Evolutionary conservation across 306 rosid genomes (phyloP).

Genomic region (Quercus suber): DNA sequence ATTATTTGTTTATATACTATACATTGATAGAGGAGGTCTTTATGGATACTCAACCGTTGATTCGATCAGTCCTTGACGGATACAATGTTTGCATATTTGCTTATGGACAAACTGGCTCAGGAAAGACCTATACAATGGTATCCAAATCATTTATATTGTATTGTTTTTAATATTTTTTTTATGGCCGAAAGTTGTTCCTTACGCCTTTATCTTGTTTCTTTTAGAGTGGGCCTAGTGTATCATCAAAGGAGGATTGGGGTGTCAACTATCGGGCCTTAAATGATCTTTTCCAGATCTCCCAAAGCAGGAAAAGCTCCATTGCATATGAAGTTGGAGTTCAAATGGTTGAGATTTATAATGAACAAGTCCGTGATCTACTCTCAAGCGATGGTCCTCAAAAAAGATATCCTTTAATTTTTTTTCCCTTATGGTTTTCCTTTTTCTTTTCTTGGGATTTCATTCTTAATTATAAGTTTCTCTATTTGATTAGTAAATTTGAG

Average conservation of each 20-base stretch:
- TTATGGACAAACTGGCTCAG: conserved; percentile 98
- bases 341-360: conserved; percentile 98
- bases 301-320: conserved; percentile 70
- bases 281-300: conserved; percentile 91
- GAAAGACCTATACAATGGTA: conserved; percentile 98
- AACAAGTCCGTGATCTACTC: conserved; percentile 96
- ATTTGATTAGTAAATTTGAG: neutral
- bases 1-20: neutral
- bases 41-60: conserved; percentile 78
- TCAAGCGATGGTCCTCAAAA: conserved; percentile 73
- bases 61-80: conserved; percentile 96
- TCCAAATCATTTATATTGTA: conserved; percentile 13
- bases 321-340: conserved; percentile 91
- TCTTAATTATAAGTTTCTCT: conserved; percentile 4
- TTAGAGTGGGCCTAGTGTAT: conserved; percentile 82
- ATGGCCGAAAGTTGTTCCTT: conserved; percentile 7
- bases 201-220: conserved; percentile 22
- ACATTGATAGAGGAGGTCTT: conserved; percentile 74
- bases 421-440: neutral
- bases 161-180: neutral
- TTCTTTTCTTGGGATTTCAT: neutral
- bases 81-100: conserved; percentile 99
- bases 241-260: conserved; percentile 86
- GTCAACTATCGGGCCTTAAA: conserved; percentile 91
- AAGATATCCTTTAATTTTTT: conserved; percentile 69